phyloP scores from a whole-genome alignment of 2,329 filamentous ascomycete genomes.

The Alternaria atra region DNA sequence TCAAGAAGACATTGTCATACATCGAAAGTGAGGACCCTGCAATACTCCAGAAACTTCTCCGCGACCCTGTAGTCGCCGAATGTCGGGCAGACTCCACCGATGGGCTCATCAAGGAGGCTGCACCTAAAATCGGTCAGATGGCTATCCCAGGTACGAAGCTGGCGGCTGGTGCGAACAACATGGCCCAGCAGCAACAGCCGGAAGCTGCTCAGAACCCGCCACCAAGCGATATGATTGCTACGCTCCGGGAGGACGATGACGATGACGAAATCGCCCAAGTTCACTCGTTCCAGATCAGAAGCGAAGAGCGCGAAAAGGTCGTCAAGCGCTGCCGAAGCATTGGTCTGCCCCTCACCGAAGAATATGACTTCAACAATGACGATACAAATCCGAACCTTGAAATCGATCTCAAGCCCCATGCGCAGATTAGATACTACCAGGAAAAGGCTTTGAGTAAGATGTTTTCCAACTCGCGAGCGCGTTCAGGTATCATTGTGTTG shows the following conservation, averaged over 20 bases:
- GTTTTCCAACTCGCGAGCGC: conserved; percentile 97
- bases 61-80: conserved; percentile 82
- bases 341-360: conserved; percentile 87
- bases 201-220: conserved; percentile 38
- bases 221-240: conserved; percentile 71
- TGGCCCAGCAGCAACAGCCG: conserved; percentile 54
- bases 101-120: conserved; percentile 78
- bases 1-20: conserved; percentile 94
- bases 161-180: conserved; percentile 84
- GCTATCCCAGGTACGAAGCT: conserved; percentile 96
- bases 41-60: conserved; percentile 85
- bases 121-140: conserved; percentile 84
- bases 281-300: conserved; percentile 90
- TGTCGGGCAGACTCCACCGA: conserved; percentile 78
- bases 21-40: conserved; percentile 90
- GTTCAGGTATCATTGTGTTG: conserved; percentile 96
- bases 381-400: conserved; percentile 88
- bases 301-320: conserved; percentile 82
- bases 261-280: conserved; percentile 89
- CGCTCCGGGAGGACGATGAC: conserved; percentile 73
- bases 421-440: conserved; percentile 92
- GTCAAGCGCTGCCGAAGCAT: conserved; percentile 90
- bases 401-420: conserved; percentile 89
- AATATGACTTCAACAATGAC: conserved; percentile 97
- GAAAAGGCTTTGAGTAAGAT: conserved; percentile 98